phyloP scores from a whole-genome alignment of 2,329 filamentous ascomycete species.

The Gliomastix tumulicola region DNA sequence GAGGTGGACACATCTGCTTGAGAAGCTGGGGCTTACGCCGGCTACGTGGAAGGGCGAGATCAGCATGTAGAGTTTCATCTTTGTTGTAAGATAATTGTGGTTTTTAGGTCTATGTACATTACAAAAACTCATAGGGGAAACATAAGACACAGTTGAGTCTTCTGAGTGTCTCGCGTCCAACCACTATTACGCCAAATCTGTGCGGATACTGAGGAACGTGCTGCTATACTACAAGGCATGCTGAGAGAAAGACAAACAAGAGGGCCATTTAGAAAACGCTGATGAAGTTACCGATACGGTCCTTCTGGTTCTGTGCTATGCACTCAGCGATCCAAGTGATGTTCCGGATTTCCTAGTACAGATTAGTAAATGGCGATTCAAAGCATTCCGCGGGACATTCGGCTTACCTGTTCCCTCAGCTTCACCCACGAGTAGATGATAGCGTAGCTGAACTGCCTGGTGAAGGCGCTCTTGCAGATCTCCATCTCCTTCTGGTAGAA shows the following conservation, averaged over 20 bases:
- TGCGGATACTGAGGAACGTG: slow-evolving; percentile 27
- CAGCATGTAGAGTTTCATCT: slow-evolving; percentile 23
- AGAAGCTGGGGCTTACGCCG: slow-evolving; percentile 77
- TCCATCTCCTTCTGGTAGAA: slow-evolving; percentile 99
- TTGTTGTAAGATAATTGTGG: slow-evolving; percentile 34
- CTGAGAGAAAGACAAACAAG: slow-evolving; percentile 14
- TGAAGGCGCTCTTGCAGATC: slow-evolving; percentile 90
- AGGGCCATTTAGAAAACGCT: slow-evolving; percentile 67
- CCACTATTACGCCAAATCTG: slow-evolving; percentile 22
- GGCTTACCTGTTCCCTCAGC: slow-evolving; percentile 84
- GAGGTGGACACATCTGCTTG: slow-evolving; percentile 80
- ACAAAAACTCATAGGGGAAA: slow-evolving; percentile 16
- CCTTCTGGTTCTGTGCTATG: slow-evolving; percentile 99
- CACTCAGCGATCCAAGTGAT: slow-evolving; percentile 99
- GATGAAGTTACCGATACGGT: slow-evolving; percentile 97
- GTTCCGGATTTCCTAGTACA: slow-evolving; percentile 91
- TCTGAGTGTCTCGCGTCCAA: no score
- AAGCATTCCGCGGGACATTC: neutral
- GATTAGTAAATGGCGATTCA: no score
- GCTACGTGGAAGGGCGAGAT: slow-evolving; percentile 92
- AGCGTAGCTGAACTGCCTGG: slow-evolving; percentile 87
- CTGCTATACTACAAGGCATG: slow-evolving; percentile 36
- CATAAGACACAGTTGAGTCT: no score
- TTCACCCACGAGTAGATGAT: slow-evolving; percentile 98
- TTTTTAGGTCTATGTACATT: slow-evolving; percentile 47